Evolutionary conservation across 768 basidiomycete genomes (phyloP), one percentile per base, ranked within the genome.

Genomic region (Flagelloscypha sp.): DNA sequence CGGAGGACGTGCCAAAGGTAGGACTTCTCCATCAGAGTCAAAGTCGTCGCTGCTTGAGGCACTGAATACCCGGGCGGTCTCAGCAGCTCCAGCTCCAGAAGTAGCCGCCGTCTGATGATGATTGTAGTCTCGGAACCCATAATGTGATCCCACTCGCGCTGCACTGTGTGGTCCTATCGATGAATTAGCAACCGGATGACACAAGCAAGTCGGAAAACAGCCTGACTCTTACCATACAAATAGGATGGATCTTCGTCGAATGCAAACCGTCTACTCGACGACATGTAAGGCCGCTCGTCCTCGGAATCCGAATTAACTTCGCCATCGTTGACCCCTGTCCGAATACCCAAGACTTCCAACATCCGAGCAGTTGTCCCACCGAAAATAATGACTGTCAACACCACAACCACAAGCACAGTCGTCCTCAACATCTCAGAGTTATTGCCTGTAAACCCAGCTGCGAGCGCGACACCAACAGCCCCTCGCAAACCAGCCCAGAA

Each of bases 401-500:
- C 89, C 17, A 98, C 94, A 7, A 95, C 90, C 13, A 95, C 82
- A 18, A 99, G 77, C 15, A 98, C 92, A 0, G 95, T 98, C 30
- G 81, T 95, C 22, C 92, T 70, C 34, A 99, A 70, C 25, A 86
- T 88, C 48, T 88, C 79, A 0, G 89, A 89, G 51, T 94, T 94
- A 19, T 77, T 70, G n/a, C 95, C 94, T 38, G 81, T 81, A 68
- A 99, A 94, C 2, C 93, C 93, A 2, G 90, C 86, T 1, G 95
- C 95, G 20, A 99, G 75, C 3, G 95, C 95, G 15, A 99, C 95
- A 24, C 95, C 95, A 27, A 99, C 95, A 0, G 95, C 95, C 23
- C 95, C 95, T 19, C 95, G 71, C 36, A 99, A 63, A 5, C 94
- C 94, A 1, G 94, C 94, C 95, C 94, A 99, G 61, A 98, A 98